Percentiles rank a stretch among this genome's conserved stretches.
These are phyloP conservation scores for Talaromyces sp. DNA, from an alignment of 2,329 filamentous ascomycete genomes.

Conservation along the genomic window DNA sequence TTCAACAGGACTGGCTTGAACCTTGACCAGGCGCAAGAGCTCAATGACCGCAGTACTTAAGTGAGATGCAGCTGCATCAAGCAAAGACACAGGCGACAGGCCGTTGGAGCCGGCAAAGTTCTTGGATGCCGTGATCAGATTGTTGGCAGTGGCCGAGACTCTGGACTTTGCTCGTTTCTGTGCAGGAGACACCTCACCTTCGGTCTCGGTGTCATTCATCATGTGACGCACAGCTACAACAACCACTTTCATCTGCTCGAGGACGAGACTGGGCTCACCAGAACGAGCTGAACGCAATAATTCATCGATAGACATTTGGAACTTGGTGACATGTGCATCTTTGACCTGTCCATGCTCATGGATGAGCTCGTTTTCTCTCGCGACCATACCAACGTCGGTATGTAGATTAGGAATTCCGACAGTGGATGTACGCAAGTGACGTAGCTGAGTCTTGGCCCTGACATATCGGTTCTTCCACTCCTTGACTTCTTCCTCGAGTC, in stretches of 20 bases:
- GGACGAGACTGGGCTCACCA: conserved; percentile 69
- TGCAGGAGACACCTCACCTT: conserved; percentile 56
- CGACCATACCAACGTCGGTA: conserved; percentile 46
- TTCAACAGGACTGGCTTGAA: conserved; percentile 68
- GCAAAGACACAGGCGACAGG: conserved; percentile 83
- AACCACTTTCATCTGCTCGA: conserved; percentile 83
- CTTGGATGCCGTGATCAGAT: conserved; percentile 89
- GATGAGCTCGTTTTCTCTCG: conserved; percentile 69
- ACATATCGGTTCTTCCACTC: conserved; percentile 91
- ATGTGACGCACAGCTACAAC: conserved; percentile 79
- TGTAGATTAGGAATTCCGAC: conserved; percentile 60
- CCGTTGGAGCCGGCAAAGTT: conserved; percentile 81
- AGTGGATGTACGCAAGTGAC: conserved; percentile 75
- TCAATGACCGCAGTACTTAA: conserved; percentile 83
- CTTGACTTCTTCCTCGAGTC: conserved; percentile 76
- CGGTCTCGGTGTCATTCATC: conserved; percentile 69
- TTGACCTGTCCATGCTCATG: conserved; percentile 75
- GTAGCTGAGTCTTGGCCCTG: conserved; percentile 79
- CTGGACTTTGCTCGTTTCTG: conserved; percentile 71
- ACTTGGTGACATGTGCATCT: conserved; percentile 90
- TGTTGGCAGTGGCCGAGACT: conserved; percentile 91
- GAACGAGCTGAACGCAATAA: conserved; percentile 72
- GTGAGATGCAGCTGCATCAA: conserved; percentile 91
- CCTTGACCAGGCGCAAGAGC: conserved; percentile 77
- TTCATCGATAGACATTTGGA: conserved; percentile 92